Conservation (phyloP, 2,329 filamentous ascomycete genomes). For the Phyllosticta paracitricarpa region DNA sequence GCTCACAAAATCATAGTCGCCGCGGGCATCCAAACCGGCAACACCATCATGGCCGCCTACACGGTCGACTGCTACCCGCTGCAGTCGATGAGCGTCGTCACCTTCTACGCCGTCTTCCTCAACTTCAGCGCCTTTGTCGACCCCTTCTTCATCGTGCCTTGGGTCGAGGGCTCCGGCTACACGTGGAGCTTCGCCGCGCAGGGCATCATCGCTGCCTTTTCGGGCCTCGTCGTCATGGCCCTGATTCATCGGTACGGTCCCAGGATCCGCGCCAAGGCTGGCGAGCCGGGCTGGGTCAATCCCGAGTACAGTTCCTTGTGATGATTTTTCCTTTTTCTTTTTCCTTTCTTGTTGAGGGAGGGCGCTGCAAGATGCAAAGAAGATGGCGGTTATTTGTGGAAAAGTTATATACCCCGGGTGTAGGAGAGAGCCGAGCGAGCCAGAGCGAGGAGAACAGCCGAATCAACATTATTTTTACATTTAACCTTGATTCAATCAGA, state of each 20-base stretch:
- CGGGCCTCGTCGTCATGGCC: conserved; percentile 16
- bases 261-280: conserved; percentile 12
- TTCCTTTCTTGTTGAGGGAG: neutral
- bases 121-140: conserved; percentile 30
- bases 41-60: conserved; percentile 43
- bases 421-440: neutral
- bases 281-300: conserved; percentile 14
- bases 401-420: neutral
- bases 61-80: conserved; percentile 47
- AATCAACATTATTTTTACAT: neutral
- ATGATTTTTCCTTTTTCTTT: neutral
- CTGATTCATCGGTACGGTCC: conserved; percentile 17
- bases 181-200: conserved; percentile 23
- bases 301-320: conserved; percentile 12
- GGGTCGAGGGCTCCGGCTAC: conserved; percentile 17
- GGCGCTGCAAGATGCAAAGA: neutral
- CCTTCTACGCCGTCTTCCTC: conserved; percentile 16
- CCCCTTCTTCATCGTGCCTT: conserved; percentile 21
- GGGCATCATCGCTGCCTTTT: conserved; percentile 20
- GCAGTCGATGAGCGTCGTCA: conserved; percentile 35
- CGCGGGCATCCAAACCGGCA: conserved; percentile 47
- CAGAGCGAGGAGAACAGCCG: neutral
- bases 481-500: neutral
- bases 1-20: conserved; percentile 30
- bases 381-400: neutral